Conservation (phyloP, 2,329 filamentous ascomycete species). For the Ilyonectria destructans region DNA sequence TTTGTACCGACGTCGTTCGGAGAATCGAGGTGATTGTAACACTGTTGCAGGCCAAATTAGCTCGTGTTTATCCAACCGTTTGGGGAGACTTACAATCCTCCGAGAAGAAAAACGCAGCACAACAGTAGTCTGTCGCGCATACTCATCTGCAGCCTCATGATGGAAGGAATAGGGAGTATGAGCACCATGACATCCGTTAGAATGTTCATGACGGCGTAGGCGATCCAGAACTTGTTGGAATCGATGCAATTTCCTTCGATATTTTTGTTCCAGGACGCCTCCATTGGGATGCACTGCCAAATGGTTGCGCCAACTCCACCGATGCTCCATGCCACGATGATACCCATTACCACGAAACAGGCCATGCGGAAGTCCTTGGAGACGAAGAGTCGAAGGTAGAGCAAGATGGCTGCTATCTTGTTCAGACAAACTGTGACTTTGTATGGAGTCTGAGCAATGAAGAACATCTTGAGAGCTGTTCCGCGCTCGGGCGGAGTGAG, state of each 20-base stretch:
- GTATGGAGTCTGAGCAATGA: slow-evolving; percentile 65
- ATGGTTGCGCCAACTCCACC: slow-evolving; percentile 61
- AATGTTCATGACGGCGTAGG: slow-evolving; percentile 60
- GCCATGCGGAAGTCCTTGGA: slow-evolving; percentile 58
- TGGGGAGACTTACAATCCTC: slow-evolving; percentile 53
- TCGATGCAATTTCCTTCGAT: slow-evolving; percentile 60
- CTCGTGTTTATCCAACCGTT: neutral
- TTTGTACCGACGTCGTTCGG: slow-evolving; percentile 55
- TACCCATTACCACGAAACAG: slow-evolving; percentile 56
- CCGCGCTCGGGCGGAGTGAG: slow-evolving; percentile 49
- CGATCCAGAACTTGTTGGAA: slow-evolving; percentile 61
- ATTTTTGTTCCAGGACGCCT: slow-evolving; percentile 59
- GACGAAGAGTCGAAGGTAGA: slow-evolving; percentile 67
- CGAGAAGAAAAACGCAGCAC: slow-evolving; percentile 57
- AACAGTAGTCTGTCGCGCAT: slow-evolving; percentile 54
- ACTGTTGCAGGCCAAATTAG: slow-evolving; percentile 21
- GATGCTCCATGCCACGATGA: slow-evolving; percentile 61
- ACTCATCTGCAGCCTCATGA: slow-evolving; percentile 53
- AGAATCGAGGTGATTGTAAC: slow-evolving; percentile 57
- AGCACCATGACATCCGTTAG: slow-evolving; percentile 57
- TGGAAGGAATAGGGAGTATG: slow-evolving; percentile 54
- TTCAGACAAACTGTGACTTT: slow-evolving; percentile 66
- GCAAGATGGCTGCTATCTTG: slow-evolving; percentile 65
- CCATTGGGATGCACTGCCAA: slow-evolving; percentile 64
- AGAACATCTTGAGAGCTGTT: slow-evolving; percentile 58